Evolutionary conservation across 345 rosid genomes (phyloP).

Genomic region (Draba incana): DNA sequence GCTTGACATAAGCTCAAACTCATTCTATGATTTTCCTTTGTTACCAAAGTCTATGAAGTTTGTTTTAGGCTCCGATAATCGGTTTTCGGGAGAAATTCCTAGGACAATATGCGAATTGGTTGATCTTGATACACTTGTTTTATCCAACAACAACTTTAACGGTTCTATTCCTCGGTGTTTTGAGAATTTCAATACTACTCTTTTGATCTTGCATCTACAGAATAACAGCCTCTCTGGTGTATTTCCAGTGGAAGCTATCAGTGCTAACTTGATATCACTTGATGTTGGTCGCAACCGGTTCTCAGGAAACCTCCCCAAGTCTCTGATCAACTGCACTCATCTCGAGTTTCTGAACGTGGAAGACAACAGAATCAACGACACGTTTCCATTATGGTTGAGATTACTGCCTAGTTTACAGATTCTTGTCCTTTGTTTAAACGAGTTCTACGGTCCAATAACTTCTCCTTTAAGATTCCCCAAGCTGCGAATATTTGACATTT

Average conservation of each 20-base stretch:
- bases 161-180: conserved; percentile 34
- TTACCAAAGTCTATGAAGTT: neutral
- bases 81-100: conserved; percentile 28
- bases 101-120: conserved; percentile 5
- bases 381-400: conserved; percentile 47
- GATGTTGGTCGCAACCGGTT: conserved; percentile 28
- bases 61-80: neutral
- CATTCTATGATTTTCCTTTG: neutral
- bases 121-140: conserved; percentile 14
- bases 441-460: conserved; percentile 41
- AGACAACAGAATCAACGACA: conserved; percentile 39
- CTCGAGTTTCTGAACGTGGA: conserved; percentile 52
- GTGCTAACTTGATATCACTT: neutral
- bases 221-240: conserved; percentile 25
- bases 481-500: conserved; percentile 53
- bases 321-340: conserved; percentile 37
- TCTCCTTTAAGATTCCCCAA: conserved; percentile 34
- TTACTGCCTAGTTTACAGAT: conserved; percentile 34
- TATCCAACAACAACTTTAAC: conserved; percentile 39
- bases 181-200: neutral
- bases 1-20: conserved; percentile 31
- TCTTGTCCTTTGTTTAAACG: conserved; percentile 50
- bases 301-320: conserved; percentile 43
- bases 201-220: conserved; percentile 14
- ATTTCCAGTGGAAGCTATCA: conserved; percentile 14